A percentile compares a stretch with the other conserved stretches of the same genome.
Evolutionary conservation across 2,329 filamentous ascomycete species (phyloP).

Genomic region (Pseudogymnoascus sp.): DNA sequence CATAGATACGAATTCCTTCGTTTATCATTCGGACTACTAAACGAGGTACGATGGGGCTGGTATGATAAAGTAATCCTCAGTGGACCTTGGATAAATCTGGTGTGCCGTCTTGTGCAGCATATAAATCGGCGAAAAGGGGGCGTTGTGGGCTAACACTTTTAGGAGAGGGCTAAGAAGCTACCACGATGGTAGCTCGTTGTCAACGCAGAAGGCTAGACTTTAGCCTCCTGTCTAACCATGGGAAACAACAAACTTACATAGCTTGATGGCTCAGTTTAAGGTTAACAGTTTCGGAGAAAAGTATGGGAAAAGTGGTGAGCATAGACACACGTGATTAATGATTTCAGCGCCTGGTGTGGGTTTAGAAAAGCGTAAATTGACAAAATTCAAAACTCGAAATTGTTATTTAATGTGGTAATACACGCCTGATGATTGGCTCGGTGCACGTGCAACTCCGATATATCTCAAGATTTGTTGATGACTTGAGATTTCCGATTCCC

Average conservation of each 20-base stretch:
- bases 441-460: conserved; percentile 9
- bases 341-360: background rate
- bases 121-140: too few relatives aligned
- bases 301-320: background rate
- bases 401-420: background rate
- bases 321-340: background rate
- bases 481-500: background rate
- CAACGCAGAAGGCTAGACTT: background rate
- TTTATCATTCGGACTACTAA: background rate
- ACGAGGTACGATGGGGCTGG: too few relatives aligned
- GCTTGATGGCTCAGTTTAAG: background rate
- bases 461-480: background rate
- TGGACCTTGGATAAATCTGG: too few relatives aligned
- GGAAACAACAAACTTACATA: background rate
- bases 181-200: too few relatives aligned
- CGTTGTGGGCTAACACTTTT: too few relatives aligned
- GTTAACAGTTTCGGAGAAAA: background rate
- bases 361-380: background rate
- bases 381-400: background rate
- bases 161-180: too few relatives aligned
- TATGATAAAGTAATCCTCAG: background rate
- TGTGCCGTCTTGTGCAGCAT: too few relatives aligned
- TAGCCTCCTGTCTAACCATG: background rate
- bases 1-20: background rate
- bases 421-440: background rate